Evolutionary conservation across 805 yeast genomes (phyloP).

Genomic region (Komagataella phaffii): DNA sequence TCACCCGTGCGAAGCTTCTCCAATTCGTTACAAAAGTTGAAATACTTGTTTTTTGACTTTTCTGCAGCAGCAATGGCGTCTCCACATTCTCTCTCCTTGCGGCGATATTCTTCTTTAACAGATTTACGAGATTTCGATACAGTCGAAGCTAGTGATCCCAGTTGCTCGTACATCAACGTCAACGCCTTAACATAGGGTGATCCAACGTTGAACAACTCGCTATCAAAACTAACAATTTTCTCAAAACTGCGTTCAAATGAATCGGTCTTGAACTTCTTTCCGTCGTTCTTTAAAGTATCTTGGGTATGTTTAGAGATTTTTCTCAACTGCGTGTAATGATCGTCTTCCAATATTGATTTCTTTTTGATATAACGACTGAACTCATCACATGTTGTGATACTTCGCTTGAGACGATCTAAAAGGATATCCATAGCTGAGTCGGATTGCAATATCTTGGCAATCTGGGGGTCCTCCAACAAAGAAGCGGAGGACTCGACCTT

Average conservation of each 20-base stretch:
- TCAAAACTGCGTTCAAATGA: slow-evolving; percentile 58
- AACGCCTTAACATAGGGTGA: slow-evolving; percentile 67
- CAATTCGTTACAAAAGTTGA: slow-evolving; percentile 71
- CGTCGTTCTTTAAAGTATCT: slow-evolving; percentile 30
- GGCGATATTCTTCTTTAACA: slow-evolving; percentile 68
- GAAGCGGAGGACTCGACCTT: slow-evolving; percentile 13
- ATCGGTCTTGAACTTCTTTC: slow-evolving; percentile 35
- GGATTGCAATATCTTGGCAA: slow-evolving; percentile 40
- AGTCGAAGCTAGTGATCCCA: slow-evolving; percentile 54
- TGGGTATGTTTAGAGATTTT: slow-evolving; percentile 44
- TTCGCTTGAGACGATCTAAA: slow-evolving; percentile 62
- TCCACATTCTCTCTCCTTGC: slow-evolving; percentile 70
- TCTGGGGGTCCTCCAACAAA: slow-evolving; percentile 34
- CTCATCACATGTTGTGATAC: slow-evolving; percentile 75
- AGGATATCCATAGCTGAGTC: slow-evolving; percentile 70
- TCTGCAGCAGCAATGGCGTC: slow-evolving; percentile 80
- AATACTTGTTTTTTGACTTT: slow-evolving; percentile 72
- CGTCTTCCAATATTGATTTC: slow-evolving; percentile 68
- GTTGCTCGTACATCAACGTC: slow-evolving; percentile 76
- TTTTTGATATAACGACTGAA: slow-evolving; percentile 66
- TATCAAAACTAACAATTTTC: slow-evolving; percentile 64
- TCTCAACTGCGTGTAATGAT: slow-evolving; percentile 59
- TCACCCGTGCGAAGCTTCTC: slow-evolving; percentile 73
- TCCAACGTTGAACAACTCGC: slow-evolving; percentile 55
- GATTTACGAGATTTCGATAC: slow-evolving; percentile 62